Evolutionary conservation across 192 early-diverging fungal species (phyloP).

Genomic region (Umbelopsis sp.): DNA sequence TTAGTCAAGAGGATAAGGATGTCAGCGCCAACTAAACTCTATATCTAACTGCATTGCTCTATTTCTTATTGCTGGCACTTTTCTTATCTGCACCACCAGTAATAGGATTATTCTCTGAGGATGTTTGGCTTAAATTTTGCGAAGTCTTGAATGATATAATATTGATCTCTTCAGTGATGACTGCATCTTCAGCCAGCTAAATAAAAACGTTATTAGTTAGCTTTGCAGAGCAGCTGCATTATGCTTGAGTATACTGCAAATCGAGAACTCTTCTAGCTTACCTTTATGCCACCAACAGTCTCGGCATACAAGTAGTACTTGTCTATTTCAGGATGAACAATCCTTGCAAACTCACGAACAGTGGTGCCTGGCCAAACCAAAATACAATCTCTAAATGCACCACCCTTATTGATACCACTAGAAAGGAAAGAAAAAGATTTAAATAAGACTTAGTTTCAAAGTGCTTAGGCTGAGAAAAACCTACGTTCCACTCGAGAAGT

Average conservation of each 20-base stretch:
- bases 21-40: neutral
- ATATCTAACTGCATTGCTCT: neutral
- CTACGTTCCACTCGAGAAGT: constrained; percentile 55
- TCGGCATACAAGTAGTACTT: constrained; percentile 74
- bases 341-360: constrained; percentile 74
- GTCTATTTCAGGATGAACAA: constrained; percentile 68
- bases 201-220: neutral
- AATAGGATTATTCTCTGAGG: constrained; percentile 3
- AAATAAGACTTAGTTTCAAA: neutral
- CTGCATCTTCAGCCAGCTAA: constrained; percentile 65
- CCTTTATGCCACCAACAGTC: constrained; percentile 74
- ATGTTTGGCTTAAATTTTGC: constrained; percentile 30
- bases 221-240: neutral
- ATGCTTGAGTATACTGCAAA: neutral
- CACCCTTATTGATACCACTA: constrained; percentile 38
- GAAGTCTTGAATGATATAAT: constrained; percentile 70
- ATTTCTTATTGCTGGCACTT: neutral
- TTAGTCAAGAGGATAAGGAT: constrained; percentile 44
- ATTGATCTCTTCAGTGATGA: constrained; percentile 60
- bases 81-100: constrained; percentile 2
- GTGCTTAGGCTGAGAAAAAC: constrained; percentile 10
- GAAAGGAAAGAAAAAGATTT: neutral
- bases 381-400: constrained; percentile 78
- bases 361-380: constrained; percentile 72
- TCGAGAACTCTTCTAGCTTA: constrained; percentile 37